Base-by-base conservation (phyloP, 176 grass and related monocot genomes). In the Chrysopogon serrulatus region DNA sequence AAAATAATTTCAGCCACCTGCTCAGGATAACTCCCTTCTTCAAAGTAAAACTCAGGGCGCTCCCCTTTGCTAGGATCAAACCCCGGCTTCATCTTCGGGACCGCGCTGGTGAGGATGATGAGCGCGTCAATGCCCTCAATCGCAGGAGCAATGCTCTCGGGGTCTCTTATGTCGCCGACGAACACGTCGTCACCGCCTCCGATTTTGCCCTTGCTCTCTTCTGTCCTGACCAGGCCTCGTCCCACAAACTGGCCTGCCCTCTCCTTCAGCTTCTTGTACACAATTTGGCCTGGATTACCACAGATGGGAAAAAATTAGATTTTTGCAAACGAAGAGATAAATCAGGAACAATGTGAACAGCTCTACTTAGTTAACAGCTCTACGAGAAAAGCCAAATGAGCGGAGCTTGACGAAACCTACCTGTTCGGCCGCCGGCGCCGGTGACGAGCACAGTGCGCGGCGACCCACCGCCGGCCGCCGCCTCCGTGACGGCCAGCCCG, bases 191-290 rank as follows among this genome's bases (percentile, higher is more conserved):
- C 82, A 10, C 63, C 78, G 10, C 88, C 88, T 8, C 76, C 86
- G 0, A 98, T 91, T 44, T 91, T 98, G 23, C 0, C 70, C 19
- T 92, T 98, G 84, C 95, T 94, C 74, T 95, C 95, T 18, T 81
- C 71, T 2, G 86, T 95, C 88, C 92, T 86, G 37, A 93, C 92
- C 3, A 98, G 62, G 5, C 95, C 95, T 81, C 90, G 79, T 3
- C 84, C 87, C 10, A 51, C 51, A 61, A 90, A 98, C 11, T 86
- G 81, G 18, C 66, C 90, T 12, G 85, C 7, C 77, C 87, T 89
- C 89, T 95, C 95, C 75, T 95, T 95, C 75, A 98, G 41, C 54
- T 98, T 98, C 87, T 83, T 95, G 92, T 98, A 98, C 45, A 89
- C 89, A 68, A 98, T 90, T 37, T 95, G 92, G 33, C 93, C 96